Conservation (phyloP, 176 grass and related monocot species). For the Oryza glumipatula region DNA sequence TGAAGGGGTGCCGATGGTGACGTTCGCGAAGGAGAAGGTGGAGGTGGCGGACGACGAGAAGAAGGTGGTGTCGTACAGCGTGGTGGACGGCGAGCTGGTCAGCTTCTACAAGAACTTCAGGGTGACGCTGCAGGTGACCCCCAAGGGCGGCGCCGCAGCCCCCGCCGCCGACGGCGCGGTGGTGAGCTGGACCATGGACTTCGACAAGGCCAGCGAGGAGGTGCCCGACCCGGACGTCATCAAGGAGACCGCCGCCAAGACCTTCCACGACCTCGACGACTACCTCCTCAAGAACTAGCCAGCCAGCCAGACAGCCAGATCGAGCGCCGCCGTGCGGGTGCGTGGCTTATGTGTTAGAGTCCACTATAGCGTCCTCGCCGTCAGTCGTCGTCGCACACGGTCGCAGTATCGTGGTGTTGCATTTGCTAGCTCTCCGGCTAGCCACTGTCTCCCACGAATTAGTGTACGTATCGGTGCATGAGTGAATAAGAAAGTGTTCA, state of each 20-base stretch:
- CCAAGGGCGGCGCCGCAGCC: constrained; percentile 22
- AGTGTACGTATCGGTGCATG: background rate
- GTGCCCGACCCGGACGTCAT: constrained; percentile 71
- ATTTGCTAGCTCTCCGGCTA: background rate
- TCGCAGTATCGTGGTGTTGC: background rate
- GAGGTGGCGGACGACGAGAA: constrained; percentile 70
- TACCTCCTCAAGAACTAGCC: constrained; percentile 81
- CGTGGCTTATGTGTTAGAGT: background rate
- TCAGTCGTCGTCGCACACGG: background rate
- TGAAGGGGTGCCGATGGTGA: constrained; percentile 66
- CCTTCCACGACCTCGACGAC: constrained; percentile 78
- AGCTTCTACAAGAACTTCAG: constrained; percentile 76
- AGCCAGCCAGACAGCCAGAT: background rate
- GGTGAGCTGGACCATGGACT: constrained; percentile 70
- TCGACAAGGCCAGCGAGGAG: constrained; percentile 68
- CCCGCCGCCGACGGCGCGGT: constrained; percentile 23
- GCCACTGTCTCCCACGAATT: background rate
- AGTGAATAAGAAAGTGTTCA: background rate
- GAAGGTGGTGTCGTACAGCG: constrained; percentile 70
- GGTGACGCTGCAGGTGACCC: constrained; percentile 56
- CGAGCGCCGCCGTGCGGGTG: too few relatives aligned
- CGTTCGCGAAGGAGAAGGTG: constrained; percentile 89
- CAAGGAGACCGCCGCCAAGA: constrained; percentile 68
- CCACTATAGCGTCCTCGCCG: background rate
- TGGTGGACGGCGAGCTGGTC: constrained; percentile 81